Evolutionary conservation across 2,329 filamentous ascomycete genomes (phyloP).

Genomic region (Monosporascus sp.): DNA sequence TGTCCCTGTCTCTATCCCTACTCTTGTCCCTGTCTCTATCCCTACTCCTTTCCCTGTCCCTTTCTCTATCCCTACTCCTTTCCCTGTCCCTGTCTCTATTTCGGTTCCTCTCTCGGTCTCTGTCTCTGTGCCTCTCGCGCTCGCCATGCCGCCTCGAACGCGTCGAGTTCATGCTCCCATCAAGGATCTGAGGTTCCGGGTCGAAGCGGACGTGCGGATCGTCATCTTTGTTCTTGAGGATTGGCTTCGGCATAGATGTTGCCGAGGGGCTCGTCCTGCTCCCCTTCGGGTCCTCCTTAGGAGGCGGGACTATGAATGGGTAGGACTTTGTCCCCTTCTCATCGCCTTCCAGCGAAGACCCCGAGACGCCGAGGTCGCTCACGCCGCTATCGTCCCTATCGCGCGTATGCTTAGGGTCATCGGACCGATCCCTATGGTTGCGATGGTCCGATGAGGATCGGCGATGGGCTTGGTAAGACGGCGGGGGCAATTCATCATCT

Average conservation of each 20-base stretch:
- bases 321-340: constrained; percentile 29
- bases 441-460: constrained; percentile 11
- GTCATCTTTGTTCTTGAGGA: constrained; percentile 56
- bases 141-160: constrained; percentile 23
- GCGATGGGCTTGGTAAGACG: constrained; percentile 10
- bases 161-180: constrained; percentile 34
- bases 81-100: constrained; percentile 16
- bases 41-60: constrained; percentile 22
- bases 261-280: constrained; percentile 26
- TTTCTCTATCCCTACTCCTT: constrained; percentile 18
- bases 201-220: constrained; percentile 50
- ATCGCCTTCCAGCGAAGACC: constrained; percentile 7
- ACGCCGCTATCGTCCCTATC: constrained; percentile 11
- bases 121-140: constrained; percentile 3
- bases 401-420: constrained; percentile 2
- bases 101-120: constrained; percentile 27
- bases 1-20: constrained; percentile 8
- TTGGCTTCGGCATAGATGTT: constrained; percentile 46
- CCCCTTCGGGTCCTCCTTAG: constrained; percentile 14
- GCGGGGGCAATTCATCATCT: constrained; percentile 4
- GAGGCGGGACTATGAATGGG: constrained; percentile 36
- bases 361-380: constrained; percentile 4
- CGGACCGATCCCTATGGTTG: constrained; percentile 4
- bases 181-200: constrained; percentile 31
- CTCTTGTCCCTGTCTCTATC: constrained; percentile 15